phyloP scores from a whole-genome alignment of 177 flowering plant genomes.

The Vitis hybrid region DNA sequence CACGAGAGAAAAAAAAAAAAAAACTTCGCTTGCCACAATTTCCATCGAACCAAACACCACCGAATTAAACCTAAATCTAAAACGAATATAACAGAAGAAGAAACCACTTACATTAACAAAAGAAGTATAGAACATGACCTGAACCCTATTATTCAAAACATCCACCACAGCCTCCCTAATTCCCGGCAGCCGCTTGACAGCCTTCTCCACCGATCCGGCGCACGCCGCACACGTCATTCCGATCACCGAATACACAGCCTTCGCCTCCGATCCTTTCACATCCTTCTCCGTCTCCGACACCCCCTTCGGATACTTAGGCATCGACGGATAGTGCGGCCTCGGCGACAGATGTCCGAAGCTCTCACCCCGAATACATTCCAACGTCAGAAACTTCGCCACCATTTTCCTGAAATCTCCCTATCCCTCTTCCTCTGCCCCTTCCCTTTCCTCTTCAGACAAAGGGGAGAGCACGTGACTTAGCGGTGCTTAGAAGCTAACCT shows the following conservation, averaged over 20 bases:
- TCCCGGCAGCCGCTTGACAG: slow-evolving; percentile 72
- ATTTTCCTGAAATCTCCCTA: neutral
- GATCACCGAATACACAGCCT: slow-evolving; percentile 56
- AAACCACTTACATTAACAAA: slow-evolving; percentile 54
- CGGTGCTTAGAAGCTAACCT: no score
- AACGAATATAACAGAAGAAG: neutral
- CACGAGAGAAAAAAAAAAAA: no score
- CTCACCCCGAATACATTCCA: slow-evolving; percentile 27
- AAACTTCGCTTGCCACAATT: no score
- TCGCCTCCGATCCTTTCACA: slow-evolving; percentile 35
- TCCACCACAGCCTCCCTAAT: slow-evolving; percentile 72
- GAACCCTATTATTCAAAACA: slow-evolving; percentile 62
- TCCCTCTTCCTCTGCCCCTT: neutral
- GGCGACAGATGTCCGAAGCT: slow-evolving; percentile 14
- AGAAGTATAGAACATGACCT: slow-evolving; percentile 55
- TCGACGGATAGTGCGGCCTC: slow-evolving; percentile 25
- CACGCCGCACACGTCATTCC: slow-evolving; percentile 89
- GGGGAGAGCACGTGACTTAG: no score
- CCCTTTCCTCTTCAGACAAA: neutral
- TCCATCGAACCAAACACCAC: no score
- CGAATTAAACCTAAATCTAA: no score
- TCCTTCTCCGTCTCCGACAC: slow-evolving; percentile 14
- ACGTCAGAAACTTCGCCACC: slow-evolving; percentile 29
- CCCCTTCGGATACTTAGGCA: slow-evolving; percentile 32
- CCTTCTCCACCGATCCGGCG: slow-evolving; percentile 84